Conservation (phyloP, 139 green algal genomes). For the Monoraphidium neglectum region DNA sequence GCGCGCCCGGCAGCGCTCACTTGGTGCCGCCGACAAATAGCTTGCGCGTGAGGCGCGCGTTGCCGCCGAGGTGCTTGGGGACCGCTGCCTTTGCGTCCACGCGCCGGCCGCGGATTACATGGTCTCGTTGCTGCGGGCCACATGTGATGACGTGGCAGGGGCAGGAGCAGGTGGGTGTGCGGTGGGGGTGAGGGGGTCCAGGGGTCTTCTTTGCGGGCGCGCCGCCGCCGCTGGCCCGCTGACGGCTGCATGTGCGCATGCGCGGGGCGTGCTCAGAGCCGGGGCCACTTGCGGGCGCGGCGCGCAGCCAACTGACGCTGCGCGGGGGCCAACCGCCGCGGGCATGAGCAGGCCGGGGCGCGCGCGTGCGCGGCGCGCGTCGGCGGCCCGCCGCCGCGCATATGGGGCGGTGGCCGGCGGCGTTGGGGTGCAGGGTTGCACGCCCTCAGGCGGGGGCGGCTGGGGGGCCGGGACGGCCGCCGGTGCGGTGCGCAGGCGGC, state of each 20-base stretch:
- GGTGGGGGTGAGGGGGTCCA: not conserved
- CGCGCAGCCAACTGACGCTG: too few relatives aligned
- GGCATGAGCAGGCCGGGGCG: too few relatives aligned
- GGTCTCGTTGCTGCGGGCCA: slow-evolving; percentile 50
- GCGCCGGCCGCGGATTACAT: slow-evolving; percentile 63
- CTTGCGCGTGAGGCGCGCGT: slow-evolving; percentile 60
- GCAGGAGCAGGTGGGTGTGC: not conserved
- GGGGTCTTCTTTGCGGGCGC: not conserved
- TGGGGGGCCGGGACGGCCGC: not conserved
- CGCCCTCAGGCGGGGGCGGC: not conserved
- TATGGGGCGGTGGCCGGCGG: too few relatives aligned
- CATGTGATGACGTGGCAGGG: not conserved
- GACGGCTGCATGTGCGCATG: not conserved
- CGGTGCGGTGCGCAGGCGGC: not conserved
- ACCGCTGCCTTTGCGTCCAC: slow-evolving; percentile 78
- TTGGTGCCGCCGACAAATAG: slow-evolving; percentile 82
- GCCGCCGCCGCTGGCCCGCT: not conserved
- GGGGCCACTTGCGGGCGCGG: not conserved
- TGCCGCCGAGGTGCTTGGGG: slow-evolving; percentile 54
- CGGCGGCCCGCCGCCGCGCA: too few relatives aligned
- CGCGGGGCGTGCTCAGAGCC: not conserved
- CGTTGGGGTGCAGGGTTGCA: not conserved
- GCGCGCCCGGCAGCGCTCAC: slow-evolving; percentile 27
- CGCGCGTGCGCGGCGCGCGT: too few relatives aligned
- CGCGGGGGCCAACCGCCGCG: too few relatives aligned